phyloP scores from a whole-genome alignment of 768 basidiomycete genomes.

The Austroboletus festivus region DNA sequence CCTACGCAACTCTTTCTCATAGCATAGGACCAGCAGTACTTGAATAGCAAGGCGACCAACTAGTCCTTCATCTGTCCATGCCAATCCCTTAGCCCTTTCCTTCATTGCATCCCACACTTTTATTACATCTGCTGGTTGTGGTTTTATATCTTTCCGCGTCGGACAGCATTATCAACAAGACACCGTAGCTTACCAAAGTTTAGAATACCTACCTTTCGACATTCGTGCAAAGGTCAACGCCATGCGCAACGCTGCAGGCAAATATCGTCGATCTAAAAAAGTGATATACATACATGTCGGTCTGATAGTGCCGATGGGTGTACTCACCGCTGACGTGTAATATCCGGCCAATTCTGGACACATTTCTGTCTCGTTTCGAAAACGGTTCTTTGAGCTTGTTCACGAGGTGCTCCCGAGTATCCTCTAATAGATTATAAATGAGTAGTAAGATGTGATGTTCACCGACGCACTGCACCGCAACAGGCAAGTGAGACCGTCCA shows the following conservation, averaged over 20 bases:
- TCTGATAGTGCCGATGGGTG: too few species aligned
- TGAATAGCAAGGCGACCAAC: slow-evolving; percentile 6
- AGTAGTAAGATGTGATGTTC: background rate
- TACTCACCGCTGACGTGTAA: slow-evolving; percentile 13
- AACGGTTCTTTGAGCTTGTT: slow-evolving; percentile 4
- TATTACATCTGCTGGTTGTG: too few species aligned
- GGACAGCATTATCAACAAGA: background rate
- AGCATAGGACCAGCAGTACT: background rate
- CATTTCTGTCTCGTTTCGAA: background rate
- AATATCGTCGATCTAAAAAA: slow-evolving; percentile 9
- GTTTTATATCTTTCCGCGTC: too few species aligned
- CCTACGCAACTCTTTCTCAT: background rate
- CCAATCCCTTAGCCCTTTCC: slow-evolving; percentile 15
- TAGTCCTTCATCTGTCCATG: slow-evolving; percentile 2
- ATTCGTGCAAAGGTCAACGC: slow-evolving; percentile 15
- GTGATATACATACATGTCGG: background rate
- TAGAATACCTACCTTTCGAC: slow-evolving; percentile 14
- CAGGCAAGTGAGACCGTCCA: slow-evolving; percentile 18
- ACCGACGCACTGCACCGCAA: slow-evolving; percentile 3
- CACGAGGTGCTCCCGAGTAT: slow-evolving; percentile 7
- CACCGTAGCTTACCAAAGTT: background rate
- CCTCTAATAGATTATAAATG: slow-evolving; percentile 4
- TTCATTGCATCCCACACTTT: slow-evolving; percentile 10
- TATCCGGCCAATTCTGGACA: slow-evolving; percentile 13
- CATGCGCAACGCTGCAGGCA: slow-evolving; percentile 21